Percentiles rank a stretch among this genome's conserved stretches.
These are phyloP conservation scores for Kuraishia molischiana DNA, from an alignment of 805 yeast species.

Conservation along the genomic window DNA sequence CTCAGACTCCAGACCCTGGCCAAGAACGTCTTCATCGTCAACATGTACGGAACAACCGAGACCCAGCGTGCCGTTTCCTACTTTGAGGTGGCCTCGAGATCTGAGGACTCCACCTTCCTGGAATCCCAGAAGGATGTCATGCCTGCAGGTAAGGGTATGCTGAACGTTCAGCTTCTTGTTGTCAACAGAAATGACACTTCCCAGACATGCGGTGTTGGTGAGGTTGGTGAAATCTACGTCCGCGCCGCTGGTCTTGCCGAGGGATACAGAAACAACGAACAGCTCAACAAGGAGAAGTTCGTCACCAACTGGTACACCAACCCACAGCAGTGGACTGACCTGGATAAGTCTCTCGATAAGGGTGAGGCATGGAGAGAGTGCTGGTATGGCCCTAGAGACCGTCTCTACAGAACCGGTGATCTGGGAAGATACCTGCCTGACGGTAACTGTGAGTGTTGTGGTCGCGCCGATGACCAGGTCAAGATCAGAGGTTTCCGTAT, in stretches of 20 bases:
- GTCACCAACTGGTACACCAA: slow-evolving; percentile 86
- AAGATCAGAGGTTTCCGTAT: slow-evolving; percentile 98
- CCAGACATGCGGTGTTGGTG: slow-evolving; percentile 96
- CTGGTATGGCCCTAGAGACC: slow-evolving; percentile 93
- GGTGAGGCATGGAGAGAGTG: slow-evolving; percentile 61
- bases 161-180: slow-evolving; percentile 85
- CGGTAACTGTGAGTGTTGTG: slow-evolving; percentile 96
- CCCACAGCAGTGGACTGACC: slow-evolving; percentile 48
- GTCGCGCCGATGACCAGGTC: slow-evolving; percentile 98
- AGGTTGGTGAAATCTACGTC: slow-evolving; percentile 96
- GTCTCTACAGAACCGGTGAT: slow-evolving; percentile 95
- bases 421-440: slow-evolving; percentile 94
- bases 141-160: slow-evolving; percentile 99
- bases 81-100: slow-evolving; percentile 74
- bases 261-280: slow-evolving; percentile 90
- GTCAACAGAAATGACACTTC: slow-evolving; percentile 85
- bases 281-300: slow-evolving; percentile 78
- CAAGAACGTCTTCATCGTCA: slow-evolving; percentile 79
- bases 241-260: slow-evolving; percentile 98
- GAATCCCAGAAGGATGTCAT: slow-evolving; percentile 85
- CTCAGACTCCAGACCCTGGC: slow-evolving; percentile 87
- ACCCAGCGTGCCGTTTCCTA: slow-evolving; percentile 97
- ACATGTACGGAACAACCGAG: slow-evolving; percentile 99
- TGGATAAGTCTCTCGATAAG: slow-evolving; percentile 36
- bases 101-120: slow-evolving; percentile 61